Evolutionary conservation across 163 green algal species (phyloP).

Genomic region (Scenedesmus sp.): DNA sequence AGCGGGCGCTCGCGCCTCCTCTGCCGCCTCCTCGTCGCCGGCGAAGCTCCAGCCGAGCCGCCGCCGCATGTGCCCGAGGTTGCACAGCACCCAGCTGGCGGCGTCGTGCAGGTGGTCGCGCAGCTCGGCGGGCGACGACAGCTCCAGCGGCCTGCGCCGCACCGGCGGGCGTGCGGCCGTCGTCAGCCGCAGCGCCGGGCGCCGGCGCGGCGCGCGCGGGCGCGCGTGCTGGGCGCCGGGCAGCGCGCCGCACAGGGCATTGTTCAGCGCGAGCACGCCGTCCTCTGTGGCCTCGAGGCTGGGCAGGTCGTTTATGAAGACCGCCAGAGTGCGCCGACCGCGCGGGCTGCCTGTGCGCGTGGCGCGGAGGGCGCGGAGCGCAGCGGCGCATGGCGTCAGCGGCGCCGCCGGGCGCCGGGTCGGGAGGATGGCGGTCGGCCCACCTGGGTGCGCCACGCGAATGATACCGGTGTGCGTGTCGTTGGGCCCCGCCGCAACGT

Average conservation of each 20-base stretch:
- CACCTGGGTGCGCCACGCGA: no score
- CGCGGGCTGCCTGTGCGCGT: conserved; percentile 6
- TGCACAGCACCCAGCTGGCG: not conserved
- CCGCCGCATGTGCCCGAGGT: not conserved
- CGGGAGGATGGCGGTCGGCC: no score
- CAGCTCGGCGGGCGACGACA: not conserved
- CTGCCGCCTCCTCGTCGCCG: not conserved
- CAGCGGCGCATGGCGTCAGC: no score
- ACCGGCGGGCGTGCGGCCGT: no score
- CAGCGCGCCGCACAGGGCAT: conserved; percentile 8
- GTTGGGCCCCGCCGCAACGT: no score
- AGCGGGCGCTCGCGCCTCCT: not conserved
- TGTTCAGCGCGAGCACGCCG: not conserved
- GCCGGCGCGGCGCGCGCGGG: not conserved
- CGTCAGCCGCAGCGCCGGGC: not conserved
- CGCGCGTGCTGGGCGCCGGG: not conserved
- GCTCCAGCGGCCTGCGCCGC: not conserved
- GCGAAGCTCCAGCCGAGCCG: conserved; percentile 17
- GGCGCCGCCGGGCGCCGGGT: no score
- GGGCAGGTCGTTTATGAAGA: conserved; percentile 17
- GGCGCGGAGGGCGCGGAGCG: no score
- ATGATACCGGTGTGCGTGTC: no score
- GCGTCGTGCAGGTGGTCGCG: not conserved
- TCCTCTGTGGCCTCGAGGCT: not conserved
- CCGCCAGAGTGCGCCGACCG: not conserved